A percentile compares a stretch with the other conserved stretches of the same genome.
phyloP scores from a whole-genome alignment of 192 early-diverging fungal genomes.

The Backusella australiensis region DNA sequence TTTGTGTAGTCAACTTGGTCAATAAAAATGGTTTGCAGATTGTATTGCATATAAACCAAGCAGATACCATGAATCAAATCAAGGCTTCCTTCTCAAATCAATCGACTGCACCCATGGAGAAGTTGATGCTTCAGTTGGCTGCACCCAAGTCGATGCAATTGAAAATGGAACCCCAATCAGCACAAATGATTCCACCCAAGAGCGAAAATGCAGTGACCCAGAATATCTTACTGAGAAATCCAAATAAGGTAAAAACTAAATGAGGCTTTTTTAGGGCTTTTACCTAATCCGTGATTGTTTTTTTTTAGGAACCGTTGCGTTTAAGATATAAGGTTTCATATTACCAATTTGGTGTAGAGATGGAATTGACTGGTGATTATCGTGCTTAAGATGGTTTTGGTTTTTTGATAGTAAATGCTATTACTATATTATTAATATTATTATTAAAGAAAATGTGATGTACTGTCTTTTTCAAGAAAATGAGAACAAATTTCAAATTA shows the following conservation, averaged over 20 bases:
- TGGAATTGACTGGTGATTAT: slow-evolving; percentile 41
- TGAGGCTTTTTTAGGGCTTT: neutral
- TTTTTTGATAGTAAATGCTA: neutral
- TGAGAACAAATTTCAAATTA: no score
- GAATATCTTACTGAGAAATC: slow-evolving; percentile 30
- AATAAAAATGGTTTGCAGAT: slow-evolving; percentile 49
- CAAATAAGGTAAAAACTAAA: slow-evolving; percentile 4
- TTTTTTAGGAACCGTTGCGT: slow-evolving; percentile 14
- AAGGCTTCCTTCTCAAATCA: slow-evolving; percentile 44
- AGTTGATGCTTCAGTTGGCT: slow-evolving; percentile 42
- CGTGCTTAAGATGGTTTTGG: neutral
- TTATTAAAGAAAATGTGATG: neutral
- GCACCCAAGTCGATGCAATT: slow-evolving; percentile 44
- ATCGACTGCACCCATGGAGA: slow-evolving; percentile 38
- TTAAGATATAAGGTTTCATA: slow-evolving; percentile 49
- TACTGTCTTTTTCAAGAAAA: no score
- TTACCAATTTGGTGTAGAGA: slow-evolving; percentile 36
- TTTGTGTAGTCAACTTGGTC: slow-evolving; percentile 10
- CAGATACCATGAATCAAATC: slow-evolving; percentile 4
- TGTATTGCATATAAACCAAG: slow-evolving; percentile 25
- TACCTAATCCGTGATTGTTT: neutral
- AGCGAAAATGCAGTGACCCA: slow-evolving; percentile 36
- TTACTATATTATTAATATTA: neutral
- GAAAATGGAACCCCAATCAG: slow-evolving; percentile 39
- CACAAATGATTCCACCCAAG: slow-evolving; percentile 37